Percentiles rank a stretch among this genome's conserved stretches.
phyloP scores from a whole-genome alignment of 768 basidiomycete genomes.

The Lentinus brumalis region DNA sequence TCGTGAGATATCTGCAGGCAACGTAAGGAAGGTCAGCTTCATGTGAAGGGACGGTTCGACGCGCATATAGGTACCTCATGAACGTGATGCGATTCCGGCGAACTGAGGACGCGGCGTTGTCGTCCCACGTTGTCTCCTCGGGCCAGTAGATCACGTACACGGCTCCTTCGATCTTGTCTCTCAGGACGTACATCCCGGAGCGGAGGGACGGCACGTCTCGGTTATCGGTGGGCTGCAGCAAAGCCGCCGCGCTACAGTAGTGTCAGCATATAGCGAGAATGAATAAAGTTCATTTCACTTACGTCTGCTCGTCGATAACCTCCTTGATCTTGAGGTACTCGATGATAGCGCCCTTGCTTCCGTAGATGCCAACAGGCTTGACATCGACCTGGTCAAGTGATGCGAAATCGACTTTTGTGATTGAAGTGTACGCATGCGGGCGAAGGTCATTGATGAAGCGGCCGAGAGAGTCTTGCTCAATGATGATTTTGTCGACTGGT shows the following conservation, averaged over 20 bases:
- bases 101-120: conserved; percentile 45
- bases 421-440: conserved; percentile 53
- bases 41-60: not conserved
- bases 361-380: conserved; percentile 59
- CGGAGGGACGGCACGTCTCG: conserved; percentile 35
- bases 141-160: conserved; percentile 64
- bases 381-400: conserved; percentile 47
- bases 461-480: conserved; percentile 50
- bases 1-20: conserved; percentile 53
- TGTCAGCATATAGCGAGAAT: not conserved
- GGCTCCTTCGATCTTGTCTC: conserved; percentile 24
- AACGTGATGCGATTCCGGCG: conserved; percentile 58
- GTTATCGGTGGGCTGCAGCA: not conserved
- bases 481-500: conserved; percentile 65
- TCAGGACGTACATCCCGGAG: conserved; percentile 53
- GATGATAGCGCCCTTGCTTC: conserved; percentile 52
- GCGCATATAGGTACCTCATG: conserved; percentile 48
- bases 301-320: conserved; percentile 44
- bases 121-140: conserved; percentile 59
- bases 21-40: not conserved
- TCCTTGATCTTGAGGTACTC: conserved; percentile 42
- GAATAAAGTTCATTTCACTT: conserved; percentile 19
- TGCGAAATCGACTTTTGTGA: conserved; percentile 60
- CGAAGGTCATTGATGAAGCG: conserved; percentile 48
- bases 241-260: not conserved